Conservation (phyloP, 768 basidiomycete genomes). For the Rhodotorula graminis region DNA sequence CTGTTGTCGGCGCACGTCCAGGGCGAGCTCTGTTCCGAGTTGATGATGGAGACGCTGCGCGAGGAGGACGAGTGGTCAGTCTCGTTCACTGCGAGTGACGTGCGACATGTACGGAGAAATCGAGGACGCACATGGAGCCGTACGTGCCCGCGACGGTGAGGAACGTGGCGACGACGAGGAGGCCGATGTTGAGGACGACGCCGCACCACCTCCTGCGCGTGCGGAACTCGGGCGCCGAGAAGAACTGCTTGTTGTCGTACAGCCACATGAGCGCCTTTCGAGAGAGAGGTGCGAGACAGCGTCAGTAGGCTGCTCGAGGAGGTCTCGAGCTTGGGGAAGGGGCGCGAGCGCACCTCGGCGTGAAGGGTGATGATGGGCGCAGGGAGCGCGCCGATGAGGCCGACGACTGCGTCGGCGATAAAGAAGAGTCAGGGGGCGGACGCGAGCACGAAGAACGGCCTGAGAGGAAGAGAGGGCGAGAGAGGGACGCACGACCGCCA, state of each 20-base stretch:
- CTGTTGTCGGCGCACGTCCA: background rate
- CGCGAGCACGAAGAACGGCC: no score
- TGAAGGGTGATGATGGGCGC: background rate
- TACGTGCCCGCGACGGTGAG: background rate
- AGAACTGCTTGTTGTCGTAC: background rate
- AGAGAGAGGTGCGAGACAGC: no score
- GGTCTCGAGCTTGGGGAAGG: background rate
- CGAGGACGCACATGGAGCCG: background rate
- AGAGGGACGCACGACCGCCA: slow-evolving; percentile 4
- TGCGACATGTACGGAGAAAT: no score
- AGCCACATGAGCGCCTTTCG: background rate
- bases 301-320: no score
- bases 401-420: no score
- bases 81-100: no score
- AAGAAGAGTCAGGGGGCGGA: no score
- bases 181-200: background rate
- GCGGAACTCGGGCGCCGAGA: background rate
- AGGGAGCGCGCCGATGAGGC: background rate
- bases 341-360: background rate
- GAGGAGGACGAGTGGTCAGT: no score
- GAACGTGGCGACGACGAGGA: background rate
- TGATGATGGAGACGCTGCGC: background rate
- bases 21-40: background rate
- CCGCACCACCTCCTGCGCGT: background rate
- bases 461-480: no score